phyloP scores from a whole-genome alignment of 2,329 filamentous ascomycete genomes.

The Claviceps humidiphila region DNA sequence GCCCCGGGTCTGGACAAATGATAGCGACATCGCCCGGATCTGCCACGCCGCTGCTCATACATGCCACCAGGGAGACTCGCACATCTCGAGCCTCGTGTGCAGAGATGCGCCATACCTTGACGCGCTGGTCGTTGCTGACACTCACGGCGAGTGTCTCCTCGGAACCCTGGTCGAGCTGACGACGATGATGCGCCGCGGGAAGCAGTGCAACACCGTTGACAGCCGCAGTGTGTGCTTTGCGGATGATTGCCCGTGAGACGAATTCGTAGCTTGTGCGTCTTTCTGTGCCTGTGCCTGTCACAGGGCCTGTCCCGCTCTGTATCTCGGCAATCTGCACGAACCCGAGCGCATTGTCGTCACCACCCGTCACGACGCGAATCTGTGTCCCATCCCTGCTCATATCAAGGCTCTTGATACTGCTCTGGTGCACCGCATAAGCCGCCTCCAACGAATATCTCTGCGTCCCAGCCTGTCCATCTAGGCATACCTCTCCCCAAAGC shows the following conservation, averaged over 20 bases:
- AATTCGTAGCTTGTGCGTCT: slow-evolving; percentile 10
- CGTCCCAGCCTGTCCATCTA: background rate
- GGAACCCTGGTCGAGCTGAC: background rate
- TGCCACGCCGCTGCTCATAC: slow-evolving; percentile 45
- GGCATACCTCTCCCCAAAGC: slow-evolving; percentile 17
- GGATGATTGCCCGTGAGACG: slow-evolving; percentile 14
- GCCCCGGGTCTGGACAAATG: slow-evolving; percentile 11
- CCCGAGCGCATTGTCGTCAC: slow-evolving; percentile 76
- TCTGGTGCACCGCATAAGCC: slow-evolving; percentile 56
- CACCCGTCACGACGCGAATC: slow-evolving; percentile 55
- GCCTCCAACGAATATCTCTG: slow-evolving; percentile 16
- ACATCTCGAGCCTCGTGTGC: slow-evolving; percentile 6
- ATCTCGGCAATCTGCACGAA: slow-evolving; percentile 27
- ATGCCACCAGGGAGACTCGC: slow-evolving; percentile 28
- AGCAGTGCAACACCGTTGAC: slow-evolving; percentile 44
- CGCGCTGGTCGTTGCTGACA: slow-evolving; percentile 47
- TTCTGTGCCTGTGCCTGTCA: background rate
- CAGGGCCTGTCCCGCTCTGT: background rate
- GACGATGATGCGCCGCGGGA: slow-evolving; percentile 2
- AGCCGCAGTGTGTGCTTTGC: slow-evolving; percentile 56
- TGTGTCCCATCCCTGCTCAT: slow-evolving; percentile 19
- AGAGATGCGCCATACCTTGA: slow-evolving; percentile 40
- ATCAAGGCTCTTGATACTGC: slow-evolving; percentile 57
- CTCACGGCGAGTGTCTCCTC: slow-evolving; percentile 24
- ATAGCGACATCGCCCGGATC: slow-evolving; percentile 41